Conservation (phyloP, 805 yeast genomes). For the Yarrowia sp. region DNA sequence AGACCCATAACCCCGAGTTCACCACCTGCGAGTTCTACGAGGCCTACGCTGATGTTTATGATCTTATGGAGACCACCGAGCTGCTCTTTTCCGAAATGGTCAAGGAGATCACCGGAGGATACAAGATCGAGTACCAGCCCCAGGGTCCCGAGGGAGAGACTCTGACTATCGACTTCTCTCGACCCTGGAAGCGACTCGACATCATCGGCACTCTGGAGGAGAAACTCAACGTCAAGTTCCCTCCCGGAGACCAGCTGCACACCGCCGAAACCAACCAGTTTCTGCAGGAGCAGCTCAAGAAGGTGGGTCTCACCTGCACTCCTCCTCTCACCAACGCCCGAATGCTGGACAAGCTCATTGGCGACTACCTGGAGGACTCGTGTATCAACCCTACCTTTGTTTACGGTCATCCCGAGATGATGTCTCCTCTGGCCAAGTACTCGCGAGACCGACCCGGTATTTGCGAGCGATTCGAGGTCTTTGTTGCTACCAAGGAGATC, state of each 20-base stretch:
- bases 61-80: conserved; percentile 88
- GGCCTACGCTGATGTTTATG: conserved; percentile 96
- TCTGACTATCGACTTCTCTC: conserved; percentile 75
- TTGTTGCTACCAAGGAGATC: conserved; percentile 97
- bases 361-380: conserved; percentile 83
- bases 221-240: conserved; percentile 81
- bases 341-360: conserved; percentile 97
- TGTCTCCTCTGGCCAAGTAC: conserved; percentile 98
- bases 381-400: conserved; percentile 97
- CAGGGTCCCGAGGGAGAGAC: conserved; percentile 80
- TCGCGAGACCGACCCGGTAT: conserved; percentile 89
- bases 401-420: conserved; percentile 99
- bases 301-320: conserved; percentile 81
- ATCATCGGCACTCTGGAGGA: conserved; percentile 96
- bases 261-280: conserved; percentile 90
- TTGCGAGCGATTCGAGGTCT: conserved; percentile 97
- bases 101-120: conserved; percentile 87
- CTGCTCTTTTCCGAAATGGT: conserved; percentile 94
- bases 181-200: conserved; percentile 98
- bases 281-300: conserved; percentile 72
- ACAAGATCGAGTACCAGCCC: conserved; percentile 84
- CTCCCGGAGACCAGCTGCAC: conserved; percentile 92
- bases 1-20: conserved; percentile 98
- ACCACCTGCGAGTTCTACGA: conserved; percentile 98
- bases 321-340: conserved; percentile 96